Percentiles rank a stretch among this genome's conserved stretches.
Evolutionary conservation across 2,329 filamentous ascomycete genomes (phyloP).

Genomic region (Aspergillus phoenicis): DNA sequence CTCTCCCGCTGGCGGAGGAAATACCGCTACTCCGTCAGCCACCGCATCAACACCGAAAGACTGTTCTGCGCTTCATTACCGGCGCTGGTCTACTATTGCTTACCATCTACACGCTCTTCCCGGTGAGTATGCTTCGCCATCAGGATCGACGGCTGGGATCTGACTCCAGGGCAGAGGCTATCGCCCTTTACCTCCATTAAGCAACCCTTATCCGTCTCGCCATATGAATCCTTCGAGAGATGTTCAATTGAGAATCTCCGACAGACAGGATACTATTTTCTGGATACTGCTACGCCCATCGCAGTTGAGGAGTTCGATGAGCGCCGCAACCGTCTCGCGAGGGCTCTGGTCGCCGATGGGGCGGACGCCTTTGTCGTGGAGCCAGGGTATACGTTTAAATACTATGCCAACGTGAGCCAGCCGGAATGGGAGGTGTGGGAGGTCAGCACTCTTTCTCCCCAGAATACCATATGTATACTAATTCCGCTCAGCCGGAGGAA

Average conservation of each 20-base stretch:
- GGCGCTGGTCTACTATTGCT: neutral
- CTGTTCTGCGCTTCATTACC: neutral
- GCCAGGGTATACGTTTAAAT: conserved; percentile 66
- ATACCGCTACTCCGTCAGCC: neutral
- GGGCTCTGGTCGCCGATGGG: conserved; percentile 54
- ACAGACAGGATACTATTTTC: conserved; percentile 21
- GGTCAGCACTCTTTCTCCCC: conserved; percentile 15
- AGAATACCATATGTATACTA: neutral
- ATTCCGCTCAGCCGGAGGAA: conserved; percentile 56
- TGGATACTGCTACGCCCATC: conserved; percentile 50
- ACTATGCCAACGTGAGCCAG: conserved; percentile 65
- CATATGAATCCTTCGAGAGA: conserved; percentile 36
- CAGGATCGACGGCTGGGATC: neutral
- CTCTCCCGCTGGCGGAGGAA: neutral
- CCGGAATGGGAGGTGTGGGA: conserved; percentile 65
- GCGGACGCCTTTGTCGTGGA: conserved; percentile 64
- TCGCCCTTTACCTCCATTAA: neutral
- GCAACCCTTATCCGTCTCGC: neutral
- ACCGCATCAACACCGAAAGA: neutral
- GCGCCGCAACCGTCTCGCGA: conserved; percentile 59
- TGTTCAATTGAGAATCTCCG: conserved; percentile 59
- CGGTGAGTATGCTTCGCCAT: neutral
- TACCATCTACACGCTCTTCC: neutral
- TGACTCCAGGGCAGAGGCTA: neutral
- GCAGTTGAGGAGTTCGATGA: conserved; percentile 55